Evolutionary conservation across 2,329 filamentous ascomycete species (phyloP).

Genomic region (Hysterium pulicare): DNA sequence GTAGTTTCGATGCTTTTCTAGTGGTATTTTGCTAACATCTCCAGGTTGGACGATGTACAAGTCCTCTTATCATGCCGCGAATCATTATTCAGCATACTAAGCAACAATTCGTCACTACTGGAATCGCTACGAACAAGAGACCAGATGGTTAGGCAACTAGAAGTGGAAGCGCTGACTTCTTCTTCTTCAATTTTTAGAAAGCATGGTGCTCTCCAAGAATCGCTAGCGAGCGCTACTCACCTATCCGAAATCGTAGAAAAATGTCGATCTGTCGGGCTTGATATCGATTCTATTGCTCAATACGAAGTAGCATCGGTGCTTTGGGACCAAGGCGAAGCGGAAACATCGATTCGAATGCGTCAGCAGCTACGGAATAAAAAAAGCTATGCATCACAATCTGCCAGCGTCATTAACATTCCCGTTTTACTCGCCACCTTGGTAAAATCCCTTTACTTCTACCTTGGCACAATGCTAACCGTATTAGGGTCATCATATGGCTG

Average conservation of each 20-base stretch:
- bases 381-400: constrained; percentile 28
- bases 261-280: constrained; percentile 68
- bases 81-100: constrained; percentile 76
- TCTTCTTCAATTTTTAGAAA: constrained; percentile 73
- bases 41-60: constrained; percentile 71
- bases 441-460: constrained; percentile 13
- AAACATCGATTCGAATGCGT: constrained; percentile 83
- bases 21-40: constrained; percentile 28
- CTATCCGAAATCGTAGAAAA: constrained; percentile 72
- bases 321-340: constrained; percentile 91
- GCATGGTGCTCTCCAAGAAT: constrained; percentile 81
- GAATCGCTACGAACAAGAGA: constrained; percentile 59
- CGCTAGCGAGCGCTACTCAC: constrained; percentile 77
- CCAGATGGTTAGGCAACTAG: constrained; percentile 64
- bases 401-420: constrained; percentile 39
- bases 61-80: constrained; percentile 79
- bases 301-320: constrained; percentile 85
- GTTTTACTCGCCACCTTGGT: constrained; percentile 80
- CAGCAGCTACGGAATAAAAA: constrained; percentile 56
- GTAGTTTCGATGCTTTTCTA: constrained; percentile 22
- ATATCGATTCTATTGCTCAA: constrained; percentile 71
- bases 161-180: constrained; percentile 72
- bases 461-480: constrained; percentile 10
- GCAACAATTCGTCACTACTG: constrained; percentile 64
- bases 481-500: constrained; percentile 78